Evolutionary conservation across 1,284 basidiomycete genomes (phyloP), one percentile per base, ranked within the genome.

Genomic region (Cerrena zonata): DNA sequence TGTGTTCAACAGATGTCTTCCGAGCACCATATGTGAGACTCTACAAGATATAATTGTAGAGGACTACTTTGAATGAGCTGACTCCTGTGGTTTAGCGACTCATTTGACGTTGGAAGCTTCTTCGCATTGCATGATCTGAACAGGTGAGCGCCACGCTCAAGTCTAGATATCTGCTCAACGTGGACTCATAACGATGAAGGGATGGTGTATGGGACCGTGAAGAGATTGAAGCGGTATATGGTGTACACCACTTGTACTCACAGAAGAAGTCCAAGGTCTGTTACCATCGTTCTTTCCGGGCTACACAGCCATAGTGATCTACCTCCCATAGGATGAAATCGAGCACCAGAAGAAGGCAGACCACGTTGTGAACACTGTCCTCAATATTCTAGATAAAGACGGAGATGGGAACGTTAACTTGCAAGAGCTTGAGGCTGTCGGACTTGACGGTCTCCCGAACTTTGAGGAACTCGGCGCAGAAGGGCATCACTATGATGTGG

Each of bases 241-340:
- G 95, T 51, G 89, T 99, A 21, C 93, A 98, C 68, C 96, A 99
- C 67, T 80, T 94, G 53, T 92, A 92, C 60, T 90, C 91, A 19
- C 84, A 90, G 69, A 88, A 91, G 69, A 84, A 89, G 69, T 89
- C 91, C 21, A 84, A 82, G 75, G 86, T 78, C 51, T n/a, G 60
- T 47, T 25, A 11, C n/a, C n/a, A 7, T 19, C 24, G 21, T 42
- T 23, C 19, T 22, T 19, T 44, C 23, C 18, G 11, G 7, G 24
- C 37, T 36, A 19, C 27, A 7, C 34, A 26, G 19, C 18, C 18
- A 38, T 7, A 34, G 18, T 22, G 21, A 26, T 11, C 43, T 22
- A 37, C 37, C 19, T 23, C 23, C 4, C 34, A 2, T 51, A 88
- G 78, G 85, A 89, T 58, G 87, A 91, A 37, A 74, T 81, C 47